These are phyloP conservation scores for Blastocystis hominis DNA, from an alignment of 352 stramenopile species.

Conservation along the genomic window DNA sequence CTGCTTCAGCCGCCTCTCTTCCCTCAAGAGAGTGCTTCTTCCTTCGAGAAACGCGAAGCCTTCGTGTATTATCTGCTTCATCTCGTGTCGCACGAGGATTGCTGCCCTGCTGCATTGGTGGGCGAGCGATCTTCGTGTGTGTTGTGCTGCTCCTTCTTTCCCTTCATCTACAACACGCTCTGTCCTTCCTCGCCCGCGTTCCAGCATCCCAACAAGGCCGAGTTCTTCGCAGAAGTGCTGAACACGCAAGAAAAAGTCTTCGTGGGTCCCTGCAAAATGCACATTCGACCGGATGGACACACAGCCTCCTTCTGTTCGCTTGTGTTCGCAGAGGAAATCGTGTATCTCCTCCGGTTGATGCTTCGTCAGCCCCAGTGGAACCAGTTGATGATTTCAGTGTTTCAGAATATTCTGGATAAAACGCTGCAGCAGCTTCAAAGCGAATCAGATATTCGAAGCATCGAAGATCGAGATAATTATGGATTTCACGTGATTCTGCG, in stretches of 20 bases:
- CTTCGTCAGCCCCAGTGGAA: not conserved
- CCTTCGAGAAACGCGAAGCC: not conserved
- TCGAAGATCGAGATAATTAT: conserved; percentile 46
- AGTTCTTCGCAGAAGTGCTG: not conserved
- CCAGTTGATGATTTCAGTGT: conserved; percentile 2
- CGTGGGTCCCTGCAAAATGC: conserved; percentile 11
- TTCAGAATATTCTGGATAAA: not conserved
- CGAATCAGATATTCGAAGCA: not conserved
- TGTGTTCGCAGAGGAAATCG: conserved; percentile 50
- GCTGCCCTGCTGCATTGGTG: conserved; percentile 18
- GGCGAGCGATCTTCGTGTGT: conserved; percentile 26
- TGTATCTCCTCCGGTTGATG: conserved; percentile 35
- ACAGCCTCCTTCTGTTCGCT: conserved; percentile 1
- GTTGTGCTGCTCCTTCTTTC: conserved; percentile 54
- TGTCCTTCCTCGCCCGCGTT: not conserved
- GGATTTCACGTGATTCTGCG: conserved; percentile 21
- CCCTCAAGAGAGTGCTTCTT: not conserved
- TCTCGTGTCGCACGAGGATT: conserved; percentile 1
- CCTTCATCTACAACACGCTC: conserved; percentile 44
- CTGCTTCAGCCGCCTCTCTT: not conserved
- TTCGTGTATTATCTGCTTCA: conserved; percentile 48
- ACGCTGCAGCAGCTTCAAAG: not conserved
- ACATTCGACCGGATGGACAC: conserved; percentile 41
- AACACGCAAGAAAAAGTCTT: conserved; percentile 24
- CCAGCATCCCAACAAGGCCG: not conserved